Conservation (phyloP, 192 early-diverging fungal genomes). For the Coemansia sp. region DNA sequence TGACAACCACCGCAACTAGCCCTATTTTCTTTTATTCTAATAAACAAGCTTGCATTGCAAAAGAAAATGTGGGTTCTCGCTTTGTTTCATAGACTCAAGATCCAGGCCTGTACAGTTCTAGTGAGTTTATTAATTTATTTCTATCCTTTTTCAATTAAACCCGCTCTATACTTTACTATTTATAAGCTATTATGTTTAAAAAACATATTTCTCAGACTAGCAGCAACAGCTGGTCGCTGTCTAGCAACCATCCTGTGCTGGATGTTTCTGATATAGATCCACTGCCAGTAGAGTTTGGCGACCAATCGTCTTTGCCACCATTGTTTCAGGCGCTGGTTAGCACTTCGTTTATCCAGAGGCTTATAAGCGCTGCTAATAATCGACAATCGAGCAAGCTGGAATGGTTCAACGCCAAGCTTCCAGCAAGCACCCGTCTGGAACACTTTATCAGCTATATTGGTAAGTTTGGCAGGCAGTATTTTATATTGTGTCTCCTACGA, state of each 20-base stretch:
- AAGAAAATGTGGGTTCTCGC: neutral
- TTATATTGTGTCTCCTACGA: neutral
- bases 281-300: slow-evolving; percentile 19
- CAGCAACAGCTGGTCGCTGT: slow-evolving; percentile 21
- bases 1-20: slow-evolving; percentile 40
- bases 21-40: neutral
- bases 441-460: slow-evolving; percentile 17
- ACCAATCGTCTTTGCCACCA: slow-evolving; percentile 21
- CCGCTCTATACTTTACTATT: neutral
- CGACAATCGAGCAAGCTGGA: slow-evolving; percentile 7
- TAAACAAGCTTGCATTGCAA: neutral
- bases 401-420: slow-evolving; percentile 31
- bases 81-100: neutral
- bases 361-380: slow-evolving; percentile 12
- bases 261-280: slow-evolving; percentile 24
- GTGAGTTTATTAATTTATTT: neutral
- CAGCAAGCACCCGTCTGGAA: slow-evolving; percentile 10
- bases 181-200: slow-evolving; percentile 20
- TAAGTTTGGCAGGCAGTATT: slow-evolving; percentile 6
- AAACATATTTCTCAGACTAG: neutral
- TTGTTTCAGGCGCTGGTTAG: slow-evolving; percentile 20
- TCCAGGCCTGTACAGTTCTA: neutral
- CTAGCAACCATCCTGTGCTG: slow-evolving; percentile 20
- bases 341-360: slow-evolving; percentile 16
- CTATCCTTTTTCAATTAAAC: neutral